These are phyloP conservation scores for Aspergillus sp. DNA, from an alignment of 2,329 filamentous ascomycete genomes.

Conservation along the genomic window DNA sequence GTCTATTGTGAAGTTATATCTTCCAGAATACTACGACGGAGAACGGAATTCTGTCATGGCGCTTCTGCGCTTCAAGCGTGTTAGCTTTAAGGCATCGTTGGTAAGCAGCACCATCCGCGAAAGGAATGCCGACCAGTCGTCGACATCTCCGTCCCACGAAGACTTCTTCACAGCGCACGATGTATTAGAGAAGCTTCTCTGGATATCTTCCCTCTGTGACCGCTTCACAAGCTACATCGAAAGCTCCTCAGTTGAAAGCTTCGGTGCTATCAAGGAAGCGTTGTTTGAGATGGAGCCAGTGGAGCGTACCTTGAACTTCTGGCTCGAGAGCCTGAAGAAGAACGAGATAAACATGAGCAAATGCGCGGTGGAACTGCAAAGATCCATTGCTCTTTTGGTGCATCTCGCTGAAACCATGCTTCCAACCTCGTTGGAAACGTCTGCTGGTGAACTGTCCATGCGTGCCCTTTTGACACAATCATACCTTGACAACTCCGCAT, in stretches of 20 bases:
- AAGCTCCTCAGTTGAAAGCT: slow-evolving; percentile 69
- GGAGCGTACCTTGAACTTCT: slow-evolving; percentile 78
- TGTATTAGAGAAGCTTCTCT: slow-evolving; percentile 75
- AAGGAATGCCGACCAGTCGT: slow-evolving; percentile 60
- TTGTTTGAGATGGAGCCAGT: slow-evolving; percentile 85
- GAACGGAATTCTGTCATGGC: slow-evolving; percentile 85
- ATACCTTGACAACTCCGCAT: slow-evolving; percentile 70
- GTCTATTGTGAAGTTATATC: slow-evolving; percentile 78
- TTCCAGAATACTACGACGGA: slow-evolving; percentile 73
- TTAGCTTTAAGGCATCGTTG: slow-evolving; percentile 80
- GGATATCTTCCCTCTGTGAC: slow-evolving; percentile 75
- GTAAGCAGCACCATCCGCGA: slow-evolving; percentile 74
- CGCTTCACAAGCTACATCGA: slow-evolving; percentile 76
- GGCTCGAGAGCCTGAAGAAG: slow-evolving; percentile 75
- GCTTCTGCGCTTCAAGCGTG: slow-evolving; percentile 76
- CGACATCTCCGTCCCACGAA: slow-evolving; percentile 61
- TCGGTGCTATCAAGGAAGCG: slow-evolving; percentile 70
- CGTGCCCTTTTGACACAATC: slow-evolving; percentile 68
- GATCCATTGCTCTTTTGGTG: slow-evolving; percentile 77
- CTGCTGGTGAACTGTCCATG: slow-evolving; percentile 75
- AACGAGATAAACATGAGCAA: slow-evolving; percentile 82
- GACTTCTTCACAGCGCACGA: slow-evolving; percentile 74
- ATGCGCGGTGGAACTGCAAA: slow-evolving; percentile 72
- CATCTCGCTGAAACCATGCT: slow-evolving; percentile 80
- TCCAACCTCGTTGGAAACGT: slow-evolving; percentile 60